Conservation (phyloP, 2,329 filamentous ascomycete genomes). For the Talaromyces atroroseus region DNA sequence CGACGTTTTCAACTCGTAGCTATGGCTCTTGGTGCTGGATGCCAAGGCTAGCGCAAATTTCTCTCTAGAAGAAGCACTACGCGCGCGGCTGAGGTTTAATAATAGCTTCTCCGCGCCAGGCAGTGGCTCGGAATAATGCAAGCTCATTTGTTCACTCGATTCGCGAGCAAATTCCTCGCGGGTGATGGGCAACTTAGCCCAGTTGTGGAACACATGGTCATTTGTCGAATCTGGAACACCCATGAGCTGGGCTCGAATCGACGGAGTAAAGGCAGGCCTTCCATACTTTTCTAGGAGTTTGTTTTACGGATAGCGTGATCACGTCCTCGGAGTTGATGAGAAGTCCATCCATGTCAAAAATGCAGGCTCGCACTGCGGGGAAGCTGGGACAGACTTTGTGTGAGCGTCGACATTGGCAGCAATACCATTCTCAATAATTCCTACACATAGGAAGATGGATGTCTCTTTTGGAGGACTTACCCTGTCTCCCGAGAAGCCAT, state of each 20-base stretch:
- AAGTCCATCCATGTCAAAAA: slow-evolving; percentile 32
- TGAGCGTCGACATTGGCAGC: no score
- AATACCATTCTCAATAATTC: no score
- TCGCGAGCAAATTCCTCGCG: slow-evolving; percentile 29
- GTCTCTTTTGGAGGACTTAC: no score
- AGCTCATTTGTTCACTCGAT: slow-evolving; percentile 21
- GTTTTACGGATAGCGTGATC: slow-evolving; percentile 20
- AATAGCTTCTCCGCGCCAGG: slow-evolving; percentile 20
- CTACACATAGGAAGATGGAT: no score
- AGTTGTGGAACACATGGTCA: slow-evolving; percentile 26
- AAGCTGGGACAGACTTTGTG: no score
- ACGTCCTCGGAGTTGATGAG: slow-evolving; percentile 33
- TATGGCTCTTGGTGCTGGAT: slow-evolving; percentile 19
- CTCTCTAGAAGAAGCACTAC: slow-evolving; percentile 10
- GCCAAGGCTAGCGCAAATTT: slow-evolving; percentile 21
- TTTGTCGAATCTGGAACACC: slow-evolving; percentile 22
- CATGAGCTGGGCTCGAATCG: slow-evolving; percentile 22
- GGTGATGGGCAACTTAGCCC: slow-evolving; percentile 25
- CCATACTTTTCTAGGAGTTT: slow-evolving; percentile 18
- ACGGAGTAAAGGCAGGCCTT: slow-evolving; percentile 15
- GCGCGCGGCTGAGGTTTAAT: slow-evolving; percentile 16
- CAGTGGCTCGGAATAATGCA: slow-evolving; percentile 25
- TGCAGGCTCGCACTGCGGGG: slow-evolving; percentile 27
- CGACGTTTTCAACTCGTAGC: slow-evolving; percentile 21
- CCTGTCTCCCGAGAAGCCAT: no score